Evolutionary conservation across 2,329 filamentous ascomycete species (phyloP), one percentile per base, ranked within the genome.

Genomic region (Trichoderma hamatum): DNA sequence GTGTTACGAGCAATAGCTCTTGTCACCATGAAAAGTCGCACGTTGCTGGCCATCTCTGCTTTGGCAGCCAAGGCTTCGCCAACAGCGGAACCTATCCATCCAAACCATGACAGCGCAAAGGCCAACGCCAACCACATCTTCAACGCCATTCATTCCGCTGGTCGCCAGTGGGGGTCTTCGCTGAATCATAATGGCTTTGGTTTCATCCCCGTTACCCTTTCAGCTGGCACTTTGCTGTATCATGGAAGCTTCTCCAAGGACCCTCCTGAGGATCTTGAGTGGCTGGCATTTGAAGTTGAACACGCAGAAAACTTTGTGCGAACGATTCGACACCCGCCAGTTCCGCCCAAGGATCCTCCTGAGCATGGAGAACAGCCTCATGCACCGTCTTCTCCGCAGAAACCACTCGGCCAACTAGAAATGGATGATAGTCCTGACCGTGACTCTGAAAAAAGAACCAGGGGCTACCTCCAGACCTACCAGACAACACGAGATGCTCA

Each of bases 251-350:
- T 72, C 10, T 76, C 74, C 0, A 72, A 80, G 0, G 77, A 84
- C 1, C 80, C 83, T 0, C 83, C 91, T 0, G 77, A 78, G 2
- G 84, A 83, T 0, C 85, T 83, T 3, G 89, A 93, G 73, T 93
- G 91, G 90, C 81, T 94, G 1, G 91, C 92, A 0, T 94, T 93
- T 74, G 91, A 94, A 76, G 85, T 90, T 3, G 91, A 94, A 73
- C 92, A 94, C 77, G 89, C 91, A 0, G 82, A 90, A 72, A 51
- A 36, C 39, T 67, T 67, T 16, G 64, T 43, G 0, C n/a, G 52
- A 51, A 5, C 10, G 6, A 7, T 2, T 43, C 39, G 39, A n/a
- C 39, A n/a, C 39, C 16, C 39, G 16, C 39, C 39, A 10, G n/a
- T 10, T 14, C 39, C 39, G 16, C 39, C 30, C 28, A 26, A 34